A percentile compares a stretch with the other conserved stretches of the same genome.
Evolutionary conservation across 2,329 filamentous ascomycete genomes (phyloP).

Genomic region (Pyricularia grisea): DNA sequence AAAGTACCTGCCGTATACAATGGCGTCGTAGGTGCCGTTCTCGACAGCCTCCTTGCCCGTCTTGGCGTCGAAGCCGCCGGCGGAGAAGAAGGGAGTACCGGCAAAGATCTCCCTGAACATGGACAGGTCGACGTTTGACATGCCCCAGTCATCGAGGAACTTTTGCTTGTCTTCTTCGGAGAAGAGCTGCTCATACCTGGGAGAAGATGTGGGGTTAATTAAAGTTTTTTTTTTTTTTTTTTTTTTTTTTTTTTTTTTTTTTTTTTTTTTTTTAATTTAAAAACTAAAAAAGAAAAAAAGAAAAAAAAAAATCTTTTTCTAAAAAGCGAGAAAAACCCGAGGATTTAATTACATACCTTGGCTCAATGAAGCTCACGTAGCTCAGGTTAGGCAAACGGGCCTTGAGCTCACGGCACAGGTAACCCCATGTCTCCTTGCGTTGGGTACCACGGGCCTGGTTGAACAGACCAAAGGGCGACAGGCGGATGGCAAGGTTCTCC

Average conservation of each 20-base stretch:
- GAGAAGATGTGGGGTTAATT: neutral
- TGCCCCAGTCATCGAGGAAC: neutral
- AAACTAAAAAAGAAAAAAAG: too few relatives aligned
- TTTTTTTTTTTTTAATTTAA: too few relatives aligned
- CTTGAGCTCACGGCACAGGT: neutral
- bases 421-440: neutral
- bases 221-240: too few relatives aligned
- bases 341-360: neutral
- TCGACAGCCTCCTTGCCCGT: neutral
- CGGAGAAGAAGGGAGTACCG: neutral
- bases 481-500: slow-evolving; percentile 38
- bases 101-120: neutral
- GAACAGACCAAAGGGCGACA: slow-evolving; percentile 46
- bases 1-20: neutral
- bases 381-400: neutral
- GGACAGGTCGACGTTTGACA: neutral
- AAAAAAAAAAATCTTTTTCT: too few relatives aligned
- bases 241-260: too few relatives aligned
- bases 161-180: neutral
- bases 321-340: neutral
- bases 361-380: neutral
- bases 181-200: neutral
- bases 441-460: slow-evolving; percentile 23
- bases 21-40: neutral
- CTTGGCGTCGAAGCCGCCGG: neutral